Evolutionary conservation across 306 rosid genomes (phyloP), one percentile per base, ranked within the genome.

Genomic region (Urtica urens): DNA sequence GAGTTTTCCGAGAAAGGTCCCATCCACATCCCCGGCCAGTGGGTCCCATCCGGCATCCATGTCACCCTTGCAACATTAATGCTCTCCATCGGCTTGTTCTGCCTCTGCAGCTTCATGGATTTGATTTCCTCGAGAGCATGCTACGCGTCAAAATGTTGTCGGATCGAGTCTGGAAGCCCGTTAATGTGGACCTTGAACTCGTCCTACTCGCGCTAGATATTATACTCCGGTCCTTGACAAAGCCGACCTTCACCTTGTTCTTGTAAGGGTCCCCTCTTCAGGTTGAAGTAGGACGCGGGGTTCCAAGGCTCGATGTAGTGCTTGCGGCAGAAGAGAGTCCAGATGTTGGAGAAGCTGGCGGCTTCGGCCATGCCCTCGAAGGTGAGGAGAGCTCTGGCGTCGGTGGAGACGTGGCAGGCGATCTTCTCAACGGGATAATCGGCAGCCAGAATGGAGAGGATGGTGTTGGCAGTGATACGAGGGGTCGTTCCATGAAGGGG

Each of bases 31-130:
- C 95, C 96, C 3, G 96, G 96, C 96, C 95, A 87, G 27, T 86
- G 95, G 40, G 86, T 76, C 40, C 88, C 95, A 69, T 83, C 96
- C 10, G 92, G 86, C 95, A 83, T 87, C 96, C 96, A 75, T 15
- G 74, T 75, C 0, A 77, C 81, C 43, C 63, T 75, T 13, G 47
- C 56, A 41, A 59, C 68, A 49, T 70, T 70, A 8, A 67, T 34
- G 15, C 72, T 62, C 59, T 70, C 77, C 49, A 41, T 2, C 12
- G 65, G 63, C 14, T 56, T 77, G 11, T 42, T 70, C 56, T 75
- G 77, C 38, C 63, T 75, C 69, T 26, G 43, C 46, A 49, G 71
- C 60, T 75, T 75, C 53, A 67, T 58, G 71, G 66, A 47, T 55
- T 70, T 71, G 71, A 75, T 75, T 28, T 75, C 77, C 29, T 75